These are phyloP conservation scores for Candida argentea DNA, from an alignment of 805 yeast genomes.

Conservation along the genomic window DNA sequence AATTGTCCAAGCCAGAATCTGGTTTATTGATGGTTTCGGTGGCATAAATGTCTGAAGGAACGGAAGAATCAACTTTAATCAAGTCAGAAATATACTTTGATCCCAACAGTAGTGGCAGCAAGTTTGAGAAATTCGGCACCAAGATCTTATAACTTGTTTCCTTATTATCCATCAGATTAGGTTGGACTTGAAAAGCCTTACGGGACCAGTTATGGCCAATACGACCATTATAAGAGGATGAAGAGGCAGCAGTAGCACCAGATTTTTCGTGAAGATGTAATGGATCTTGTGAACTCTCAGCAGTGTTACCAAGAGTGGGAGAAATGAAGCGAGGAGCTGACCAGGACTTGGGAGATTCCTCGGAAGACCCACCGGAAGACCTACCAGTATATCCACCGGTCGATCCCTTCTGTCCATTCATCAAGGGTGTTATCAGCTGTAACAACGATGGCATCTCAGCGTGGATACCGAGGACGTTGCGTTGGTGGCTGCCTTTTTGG, in stretches of 20 bases:
- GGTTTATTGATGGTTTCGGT: constrained; percentile 44
- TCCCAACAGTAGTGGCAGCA: constrained; percentile 49
- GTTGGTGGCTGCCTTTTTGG: no score
- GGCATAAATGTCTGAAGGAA: constrained; percentile 45
- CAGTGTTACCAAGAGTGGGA: constrained; percentile 27
- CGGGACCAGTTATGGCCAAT: no score
- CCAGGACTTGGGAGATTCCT: no score
- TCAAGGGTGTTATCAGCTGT: constrained; percentile 4
- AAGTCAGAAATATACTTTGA: constrained; percentile 52
- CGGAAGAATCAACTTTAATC: constrained; percentile 48
- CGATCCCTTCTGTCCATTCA: constrained; percentile 1
- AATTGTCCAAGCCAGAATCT: constrained; percentile 47
- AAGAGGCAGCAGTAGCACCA: constrained; percentile 7
- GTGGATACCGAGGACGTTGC: no score
- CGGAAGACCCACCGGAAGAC: not conserved
- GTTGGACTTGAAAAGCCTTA: constrained; percentile 26
- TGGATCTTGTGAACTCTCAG: no score
- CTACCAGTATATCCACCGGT: constrained; percentile 1
- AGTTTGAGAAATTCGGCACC: constrained; percentile 39
- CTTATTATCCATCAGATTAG: constrained; percentile 23
- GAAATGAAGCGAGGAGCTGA: constrained; percentile 14
- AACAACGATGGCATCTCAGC: no score
- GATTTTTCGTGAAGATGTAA: constrained; percentile 12
- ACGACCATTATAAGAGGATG: constrained; percentile 13
- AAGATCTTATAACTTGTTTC: constrained; percentile 34